Evolutionary conservation across 208 protist species (phyloP), one percentile per base, ranked within the genome.

Genomic region (Leishmania braziliensis): DNA sequence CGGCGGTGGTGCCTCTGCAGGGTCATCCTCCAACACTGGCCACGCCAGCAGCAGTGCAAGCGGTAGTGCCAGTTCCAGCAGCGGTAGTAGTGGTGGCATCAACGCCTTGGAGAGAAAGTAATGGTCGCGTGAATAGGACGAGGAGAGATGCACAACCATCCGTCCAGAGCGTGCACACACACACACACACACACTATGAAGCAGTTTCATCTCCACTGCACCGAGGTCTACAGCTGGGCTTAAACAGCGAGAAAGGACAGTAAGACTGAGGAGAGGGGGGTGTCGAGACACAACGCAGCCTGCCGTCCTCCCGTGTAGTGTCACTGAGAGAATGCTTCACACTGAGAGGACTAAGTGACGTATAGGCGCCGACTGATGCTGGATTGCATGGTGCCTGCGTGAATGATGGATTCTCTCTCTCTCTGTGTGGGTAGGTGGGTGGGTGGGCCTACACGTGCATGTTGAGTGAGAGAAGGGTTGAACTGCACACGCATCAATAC

Each of bases 1-100:
- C 54, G 50, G 46, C 65, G 85, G 62, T 36, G 58, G 23, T 54
- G 53, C 58, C 33, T 72, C 48, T 5, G 73, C 75, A 18, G 23
- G 74, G 0, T 84, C 75, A 16, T 80, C 75, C 0, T 85, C 85
- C 48, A 69, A 33, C 20, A 75, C 78, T 26, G 54, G 79, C 54
- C 65, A 71, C 29, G 43, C 51, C 3, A 75, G 60, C 54, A 71
- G 56, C 75, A 69, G 71, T 56, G 79, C 36, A 53, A 54, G 66
- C 75, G 68, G 77, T 53, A 77, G 62, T 73, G 68, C n/a, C 43
- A 43, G 80, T n/a, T 8, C 20, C 53, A 9, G 63, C 70, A 43
- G 23, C 60, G 50, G 79, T 33, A 69, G 2, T 65, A 68, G 36
- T 53, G 33, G 69, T 33, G 48, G 48, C 43, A 77, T 5, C 43